Evolutionary conservation across 305 asterid species (phyloP).

Genomic region (Fraxinus sp.): DNA sequence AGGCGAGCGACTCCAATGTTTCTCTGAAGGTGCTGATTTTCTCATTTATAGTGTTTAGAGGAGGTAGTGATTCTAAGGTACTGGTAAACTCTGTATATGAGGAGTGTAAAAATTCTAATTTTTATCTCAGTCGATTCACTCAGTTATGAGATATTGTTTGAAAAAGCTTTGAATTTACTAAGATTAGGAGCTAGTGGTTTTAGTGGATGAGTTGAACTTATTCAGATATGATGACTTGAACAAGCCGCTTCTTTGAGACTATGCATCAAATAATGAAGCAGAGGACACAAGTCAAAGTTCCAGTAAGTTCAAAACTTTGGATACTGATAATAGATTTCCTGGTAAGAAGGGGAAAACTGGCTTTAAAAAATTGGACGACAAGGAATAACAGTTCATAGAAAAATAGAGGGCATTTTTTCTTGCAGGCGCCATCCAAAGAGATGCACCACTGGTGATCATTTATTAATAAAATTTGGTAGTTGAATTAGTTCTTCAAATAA

Average conservation of each 20-base stretch:
- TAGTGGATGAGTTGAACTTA: slow-evolving; percentile 53
- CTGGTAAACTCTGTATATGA: slow-evolving; percentile 48
- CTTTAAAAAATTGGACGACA: slow-evolving; percentile 56
- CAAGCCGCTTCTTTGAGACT: slow-evolving; percentile 39
- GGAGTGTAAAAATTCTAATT: slow-evolving; percentile 62
- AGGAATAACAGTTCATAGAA: slow-evolving; percentile 58
- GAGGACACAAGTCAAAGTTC: slow-evolving; percentile 36
- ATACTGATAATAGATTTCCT: slow-evolving; percentile 52
- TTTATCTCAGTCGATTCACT: slow-evolving; percentile 56
- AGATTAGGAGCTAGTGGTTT: slow-evolving; percentile 72
- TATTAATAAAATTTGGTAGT: slow-evolving; percentile 60
- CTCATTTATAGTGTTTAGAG: slow-evolving; percentile 47
- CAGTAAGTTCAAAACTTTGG: slow-evolving; percentile 28
- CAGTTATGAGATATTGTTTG: slow-evolving; percentile 34
- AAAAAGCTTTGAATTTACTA: slow-evolving; percentile 38
- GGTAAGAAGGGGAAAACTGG: slow-evolving; percentile 55
- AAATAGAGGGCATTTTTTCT: slow-evolving; percentile 60
- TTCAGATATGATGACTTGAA: slow-evolving; percentile 42
- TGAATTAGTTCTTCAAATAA: slow-evolving; percentile 31
- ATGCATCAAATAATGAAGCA: slow-evolving; percentile 29
- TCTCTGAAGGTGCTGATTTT: slow-evolving; percentile 91
- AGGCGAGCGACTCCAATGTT: too few species aligned
- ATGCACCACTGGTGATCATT: slow-evolving; percentile 91
- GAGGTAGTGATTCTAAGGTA: slow-evolving; percentile 39
- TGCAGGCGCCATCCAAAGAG: slow-evolving; percentile 62